Base-by-base conservation (phyloP, 768 basidiomycete species). In the Boletellus emodensis region DNA sequence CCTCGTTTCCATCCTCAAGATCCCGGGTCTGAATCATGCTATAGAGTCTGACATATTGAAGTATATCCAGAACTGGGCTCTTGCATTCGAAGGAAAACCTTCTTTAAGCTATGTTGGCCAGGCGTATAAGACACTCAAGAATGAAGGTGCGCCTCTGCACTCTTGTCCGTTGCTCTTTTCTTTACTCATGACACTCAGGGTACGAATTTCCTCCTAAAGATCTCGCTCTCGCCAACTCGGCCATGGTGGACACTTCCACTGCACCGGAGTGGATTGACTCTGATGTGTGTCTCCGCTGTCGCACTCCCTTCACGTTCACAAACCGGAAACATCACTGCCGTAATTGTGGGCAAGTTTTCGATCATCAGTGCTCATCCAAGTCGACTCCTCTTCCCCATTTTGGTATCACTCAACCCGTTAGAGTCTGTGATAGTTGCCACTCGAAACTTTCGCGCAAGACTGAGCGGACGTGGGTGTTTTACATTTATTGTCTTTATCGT, bases 281-380 rank as follows among this genome's bases (percentile, higher is more conserved):
- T 0, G 92, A 96, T 40, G 82, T 94, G 14, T 99, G 96, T 66
- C 81, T 95, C 51, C 83, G 93, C 17, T 99, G 96, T 68, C 82
- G 96, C 15, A 85, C 88, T 0, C 67, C 90, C 0, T 99, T 99
- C 69, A 82, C 85, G 0, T 94, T 97, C 65, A 96, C 94, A 28
- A 98, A 98, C 65, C 81, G 96, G 44, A 97, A 97, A 65, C 96
- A 99, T 61, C 96, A 99, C 62, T 99, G 96, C 65, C 83, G 96
- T 13, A 97, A 97, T 67, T 99, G 96, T 70, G 96, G 96, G 8
- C 85, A 87, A 64, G 93, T 98, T 13, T 98, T 96, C 63, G 95
- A 97, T 70, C 92, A 94, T 48, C 78, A 82, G 37, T 99, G 96
- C 67, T 94, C 92, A 0, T 85, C 88, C 32, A 89, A 92, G 68